Evolutionary conservation across 2,329 filamentous ascomycete species (phyloP), one percentile per base, ranked within the genome.

Genomic region (Phaeosphaeria sp.): DNA sequence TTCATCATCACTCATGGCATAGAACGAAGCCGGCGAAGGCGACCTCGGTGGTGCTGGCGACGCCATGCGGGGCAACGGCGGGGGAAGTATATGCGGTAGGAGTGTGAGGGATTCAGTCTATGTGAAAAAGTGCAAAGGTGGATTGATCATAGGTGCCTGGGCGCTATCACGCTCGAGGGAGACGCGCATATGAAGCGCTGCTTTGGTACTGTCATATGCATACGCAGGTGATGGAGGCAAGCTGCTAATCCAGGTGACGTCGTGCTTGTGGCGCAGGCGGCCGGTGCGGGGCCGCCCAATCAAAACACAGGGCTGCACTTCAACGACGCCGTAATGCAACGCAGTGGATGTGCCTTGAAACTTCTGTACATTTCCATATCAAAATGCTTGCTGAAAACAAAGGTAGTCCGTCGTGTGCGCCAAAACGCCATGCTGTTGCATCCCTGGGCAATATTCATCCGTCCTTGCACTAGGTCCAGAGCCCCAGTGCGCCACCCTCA

Each of bases 1-100:
- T 63, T 97, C 93, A 73, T 97, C 93, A 81, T 99, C 96, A 78
- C 92, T 97, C 84, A 98, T 84, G 73, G 94, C 94, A 82, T 97
- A 97, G 82, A 94, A 95, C 2, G 91, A 86, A 2, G 93, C 93
- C 36, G 93, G 97, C 15, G 87, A 83, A 45, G 83, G 80, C 56
- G 68, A 69, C 39, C 59, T 67, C 49, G 67, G 59, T 51, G 60
- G n/a, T n/a, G n/a, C 56, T 46, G 69, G 67, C 46, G 73, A 72
- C 49, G 68, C 67, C 74, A 78, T 77, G 61, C 56, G 61, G 68
- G 66, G 71, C 55, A 56, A 54, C 57, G 44, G 55, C 49, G 61
- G 33, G 43, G 55, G 20, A 15, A 25, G 40, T 30, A 47, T 49
- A 53, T 33, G 25, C 5, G n/a, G n/a, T 24, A 20, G 17, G 20